Percentiles rank a stretch among this genome's conserved stretches.
phyloP scores from a whole-genome alignment of 2,329 filamentous ascomycete genomes.

The Westerdykella aurantiaca region DNA sequence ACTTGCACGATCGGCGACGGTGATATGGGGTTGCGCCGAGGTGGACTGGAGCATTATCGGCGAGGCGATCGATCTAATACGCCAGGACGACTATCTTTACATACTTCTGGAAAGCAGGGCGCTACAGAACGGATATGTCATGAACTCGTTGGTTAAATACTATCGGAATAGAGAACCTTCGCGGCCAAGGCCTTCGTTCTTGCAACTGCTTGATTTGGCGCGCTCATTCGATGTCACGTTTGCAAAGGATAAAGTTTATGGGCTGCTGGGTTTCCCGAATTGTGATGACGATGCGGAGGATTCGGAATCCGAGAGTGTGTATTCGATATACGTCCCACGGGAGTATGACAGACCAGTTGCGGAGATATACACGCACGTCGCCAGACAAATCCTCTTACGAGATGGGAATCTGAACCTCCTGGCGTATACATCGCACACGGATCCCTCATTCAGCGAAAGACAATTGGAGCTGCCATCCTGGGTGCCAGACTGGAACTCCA shows the following conservation, averaged over 20 bases:
- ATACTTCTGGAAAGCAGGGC: conserved; percentile 3
- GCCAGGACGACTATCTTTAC: background rate
- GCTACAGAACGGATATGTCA: conserved; percentile 13
- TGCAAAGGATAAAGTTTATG: conserved; percentile 15
- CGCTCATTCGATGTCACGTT: conserved; percentile 13
- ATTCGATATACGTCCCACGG: conserved; percentile 6
- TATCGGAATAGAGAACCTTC: background rate
- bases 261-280: conserved; percentile 10
- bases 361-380: conserved; percentile 11
- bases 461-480: conserved; percentile 8
- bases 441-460: background rate
- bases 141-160: conserved; percentile 5
- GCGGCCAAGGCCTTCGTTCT: conserved; percentile 3
- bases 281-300: background rate
- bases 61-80: conserved; percentile 7
- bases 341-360: conserved; percentile 5
- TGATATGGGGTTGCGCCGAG: conserved; percentile 10
- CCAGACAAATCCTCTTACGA: conserved; percentile 2
- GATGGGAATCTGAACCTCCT: conserved; percentile 9
- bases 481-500: conserved; percentile 13
- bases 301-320: background rate
- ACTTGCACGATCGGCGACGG: conserved; percentile 8
- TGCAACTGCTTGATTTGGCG: conserved; percentile 11
- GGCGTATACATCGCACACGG: conserved; percentile 2
- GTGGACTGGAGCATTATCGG: conserved; percentile 10